A percentile compares a stretch with the other conserved stretches of the same genome.
These are phyloP conservation scores for Gnaphalium uliginosum DNA, from an alignment of 129 eudicot species.

Conservation along the genomic window DNA sequence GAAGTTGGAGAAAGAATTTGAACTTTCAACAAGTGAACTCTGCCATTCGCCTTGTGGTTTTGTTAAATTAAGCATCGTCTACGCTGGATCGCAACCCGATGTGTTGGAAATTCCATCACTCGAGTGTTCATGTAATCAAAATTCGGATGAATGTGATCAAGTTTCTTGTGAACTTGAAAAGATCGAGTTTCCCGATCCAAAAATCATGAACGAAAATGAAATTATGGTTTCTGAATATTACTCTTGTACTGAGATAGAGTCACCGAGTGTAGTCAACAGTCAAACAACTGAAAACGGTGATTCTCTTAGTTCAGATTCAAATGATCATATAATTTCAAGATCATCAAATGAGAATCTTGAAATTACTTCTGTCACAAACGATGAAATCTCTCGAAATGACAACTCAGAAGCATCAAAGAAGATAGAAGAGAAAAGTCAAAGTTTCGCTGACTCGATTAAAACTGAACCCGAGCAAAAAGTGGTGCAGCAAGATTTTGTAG, in stretches of 20 bases:
- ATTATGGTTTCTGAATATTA: slow-evolving; percentile 49
- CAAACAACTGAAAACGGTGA: slow-evolving; percentile 14
- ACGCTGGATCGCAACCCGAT: slow-evolving; percentile 42
- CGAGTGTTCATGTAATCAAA: slow-evolving; percentile 21
- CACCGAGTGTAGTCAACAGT: slow-evolving; percentile 19
- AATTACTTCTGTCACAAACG: slow-evolving; percentile 16
- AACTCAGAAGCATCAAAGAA: slow-evolving; percentile 27
- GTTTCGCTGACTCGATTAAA: slow-evolving; percentile 9
- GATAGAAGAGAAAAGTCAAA: slow-evolving; percentile 23
- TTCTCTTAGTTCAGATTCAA: slow-evolving; percentile 13
- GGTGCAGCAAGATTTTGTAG: slow-evolving; percentile 49
- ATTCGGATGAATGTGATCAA: slow-evolving; percentile 16
- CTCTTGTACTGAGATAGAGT: slow-evolving; percentile 13
- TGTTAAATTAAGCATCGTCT: slow-evolving; percentile 39
- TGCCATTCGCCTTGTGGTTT: slow-evolving; percentile 45
- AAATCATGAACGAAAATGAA: slow-evolving; percentile 39
- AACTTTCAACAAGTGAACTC: slow-evolving; percentile 42
- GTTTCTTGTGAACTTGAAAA: slow-evolving; percentile 38
- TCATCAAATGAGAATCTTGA: slow-evolving; percentile 24
- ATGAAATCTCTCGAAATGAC: slow-evolving; percentile 13
- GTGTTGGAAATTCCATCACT: slow-evolving; percentile 34
- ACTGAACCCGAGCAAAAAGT: slow-evolving; percentile 34
- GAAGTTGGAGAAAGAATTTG: slow-evolving; percentile 37
- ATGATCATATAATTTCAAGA: background rate
- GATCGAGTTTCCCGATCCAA: slow-evolving; percentile 51